Evolutionary conservation across 2,329 filamentous ascomycete species (phyloP).

Genomic region (Sporothrix pseudoabietina): DNA sequence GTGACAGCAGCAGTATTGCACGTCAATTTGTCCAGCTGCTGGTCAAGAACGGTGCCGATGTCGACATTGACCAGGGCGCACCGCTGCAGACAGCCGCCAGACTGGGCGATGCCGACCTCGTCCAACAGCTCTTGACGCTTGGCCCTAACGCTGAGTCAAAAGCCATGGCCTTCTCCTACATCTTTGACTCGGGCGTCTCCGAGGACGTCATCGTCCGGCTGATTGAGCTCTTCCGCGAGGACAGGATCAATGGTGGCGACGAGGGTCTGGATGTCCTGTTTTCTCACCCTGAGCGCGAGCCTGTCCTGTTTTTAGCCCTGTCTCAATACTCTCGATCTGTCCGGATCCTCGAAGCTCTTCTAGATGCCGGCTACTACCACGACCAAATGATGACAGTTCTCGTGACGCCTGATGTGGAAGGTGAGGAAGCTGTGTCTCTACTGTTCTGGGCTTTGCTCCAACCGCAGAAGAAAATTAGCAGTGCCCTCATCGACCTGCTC

Average conservation of each 20-base stretch:
- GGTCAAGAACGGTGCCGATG: conserved; percentile 47
- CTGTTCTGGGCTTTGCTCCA: conserved; percentile 64
- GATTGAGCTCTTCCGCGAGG: conserved; percentile 55
- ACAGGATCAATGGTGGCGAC: conserved; percentile 51
- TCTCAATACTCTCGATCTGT: conserved; percentile 58
- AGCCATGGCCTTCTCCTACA: conserved; percentile 56
- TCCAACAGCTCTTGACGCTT: conserved; percentile 53
- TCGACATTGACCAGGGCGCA: conserved; percentile 56
- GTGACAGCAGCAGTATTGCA: conserved; percentile 46
- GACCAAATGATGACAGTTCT: conserved; percentile 53
- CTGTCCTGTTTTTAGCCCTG: conserved; percentile 57
- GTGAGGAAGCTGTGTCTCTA: conserved; percentile 56
- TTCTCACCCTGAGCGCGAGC: conserved; percentile 47
- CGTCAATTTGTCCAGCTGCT: conserved; percentile 51
- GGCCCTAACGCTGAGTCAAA: conserved; percentile 55
- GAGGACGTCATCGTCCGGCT: conserved; percentile 56
- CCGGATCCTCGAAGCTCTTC: conserved; percentile 54
- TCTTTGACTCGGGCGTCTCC: conserved; percentile 55
- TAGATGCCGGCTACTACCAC: conserved; percentile 62
- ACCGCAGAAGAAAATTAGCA: conserved; percentile 64
- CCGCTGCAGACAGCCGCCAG: conserved; percentile 58
- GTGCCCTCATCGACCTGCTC: conserved; percentile 58
- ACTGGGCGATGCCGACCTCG: conserved; percentile 53
- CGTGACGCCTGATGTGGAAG: conserved; percentile 51
- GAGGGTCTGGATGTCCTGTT: conserved; percentile 56